These are phyloP conservation scores for Saccharomyces hybrid DNA, from an alignment of 1,139 yeast species.

Conservation along the genomic window DNA sequence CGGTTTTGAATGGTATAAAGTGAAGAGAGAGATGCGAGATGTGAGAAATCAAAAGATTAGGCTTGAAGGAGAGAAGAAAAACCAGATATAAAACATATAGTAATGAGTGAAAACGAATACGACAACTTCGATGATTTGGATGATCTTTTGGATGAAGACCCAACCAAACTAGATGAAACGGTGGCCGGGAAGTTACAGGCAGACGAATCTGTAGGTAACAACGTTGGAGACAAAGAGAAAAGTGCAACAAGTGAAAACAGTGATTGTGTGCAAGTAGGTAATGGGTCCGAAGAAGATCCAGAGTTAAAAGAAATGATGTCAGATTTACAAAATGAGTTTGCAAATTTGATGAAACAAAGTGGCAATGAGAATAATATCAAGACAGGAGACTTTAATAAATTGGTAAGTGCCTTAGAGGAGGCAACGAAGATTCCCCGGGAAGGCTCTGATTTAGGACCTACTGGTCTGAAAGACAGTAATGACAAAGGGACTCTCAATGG, in stretches of 20 bases:
- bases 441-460: constrained; percentile 40
- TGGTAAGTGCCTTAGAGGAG: constrained; percentile 52
- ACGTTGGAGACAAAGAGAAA: background rate
- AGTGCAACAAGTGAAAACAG: constrained; percentile 4
- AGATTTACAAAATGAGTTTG: constrained; percentile 25
- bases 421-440: constrained; percentile 42
- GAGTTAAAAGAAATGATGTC: constrained; percentile 23
- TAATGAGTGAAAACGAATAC: constrained; percentile 21
- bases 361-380: constrained; percentile 35
- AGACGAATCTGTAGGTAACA: background rate
- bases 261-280: constrained; percentile 5
- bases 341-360: constrained; percentile 18
- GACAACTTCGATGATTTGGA: constrained; percentile 71
- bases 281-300: constrained; percentile 11
- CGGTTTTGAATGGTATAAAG: background rate
- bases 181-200: constrained; percentile 1
- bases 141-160: constrained; percentile 68
- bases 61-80: background rate
- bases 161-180: constrained; percentile 46
- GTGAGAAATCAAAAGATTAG: background rate
- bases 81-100: background rate
- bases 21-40: background rate
- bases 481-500: constrained; percentile 24
- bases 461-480: constrained; percentile 40
- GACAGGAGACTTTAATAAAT: constrained; percentile 42